Evolutionary conservation across 2,329 filamentous ascomycete species (phyloP), one percentile per base, ranked within the genome.

Genomic region (Trematosphaeria pertusa): DNA sequence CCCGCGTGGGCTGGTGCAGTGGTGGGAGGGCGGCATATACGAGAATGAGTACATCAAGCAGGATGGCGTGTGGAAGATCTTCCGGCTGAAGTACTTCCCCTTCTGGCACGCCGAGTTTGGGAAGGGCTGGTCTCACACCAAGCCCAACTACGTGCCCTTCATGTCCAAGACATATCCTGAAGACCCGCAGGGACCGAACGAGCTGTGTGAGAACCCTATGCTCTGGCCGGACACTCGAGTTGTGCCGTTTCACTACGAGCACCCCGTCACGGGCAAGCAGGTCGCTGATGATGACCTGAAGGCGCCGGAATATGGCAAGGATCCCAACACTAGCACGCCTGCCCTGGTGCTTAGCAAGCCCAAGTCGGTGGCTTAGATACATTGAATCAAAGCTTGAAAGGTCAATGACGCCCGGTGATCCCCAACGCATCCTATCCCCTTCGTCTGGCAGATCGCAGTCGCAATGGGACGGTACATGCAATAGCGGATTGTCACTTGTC

Each of bases 41-140:
- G 80, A 83, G 65, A 83, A 83, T 58, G 80, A 83, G 61, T 83
- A 82, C 62, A 76, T 82, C 67, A 81, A 81, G 64, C 79, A 82
- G 56, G 64, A 77, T 48, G 79, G 78, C 4, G 68, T 75, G 4
- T 83, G 81, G 80, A 80, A 80, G 65, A 73, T 82, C 18, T 78
- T 79, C 63, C 71, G 77, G 24, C 74, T 81, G 50, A 75, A 78
- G 32, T 82, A 82, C 62, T 82, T 82, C 56, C 79, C 81, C 1
- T 82, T 83, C 65, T 83, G 81, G 80, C 80, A 83, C 37, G 65
- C 61, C 11, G 75, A 78, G 20, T 77, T 79, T 46, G 78, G 80
- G 62, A 75, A 74, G 31, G 80, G 80, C 24, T 83, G 80, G 80
- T 70, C 74, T 2, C 72, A 80, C 58, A 82, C 80, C 30, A 77